Base-by-base conservation (phyloP, 257 asterid genomes). In the Eucommia ulmoides region DNA sequence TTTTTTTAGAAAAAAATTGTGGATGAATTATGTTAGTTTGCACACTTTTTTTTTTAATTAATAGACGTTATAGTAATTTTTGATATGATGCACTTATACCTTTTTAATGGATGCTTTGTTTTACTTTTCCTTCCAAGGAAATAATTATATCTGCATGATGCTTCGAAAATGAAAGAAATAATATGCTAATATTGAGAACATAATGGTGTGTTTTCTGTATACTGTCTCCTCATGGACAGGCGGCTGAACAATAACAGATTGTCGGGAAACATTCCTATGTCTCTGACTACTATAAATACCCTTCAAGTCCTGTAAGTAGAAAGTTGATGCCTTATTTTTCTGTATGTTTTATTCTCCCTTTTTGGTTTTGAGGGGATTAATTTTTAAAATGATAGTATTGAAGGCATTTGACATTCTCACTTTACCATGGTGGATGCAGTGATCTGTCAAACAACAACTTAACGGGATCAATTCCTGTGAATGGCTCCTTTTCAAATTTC, bases 291-390 rank as follows among this genome's bases (percentile, higher is more conserved):
- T 25, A 60, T 91, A 41, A 0, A 0, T 16, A 54, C 95, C 14
- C 99, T 91, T 75, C 99, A 91, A 91, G 99, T 91, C 72, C 99
- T 91, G 99, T 91, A 79, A 62, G 98, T 60, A 41, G 57, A 63
- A 62, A 64, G 35, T 50, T 55, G 46, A 24, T 61, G 42, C 45
- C 50, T 56, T 26, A 57, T 53, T 49, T 58, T 29, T 35, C 54
- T 19, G 42, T 10, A 23, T 25, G 21, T 33, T 22, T 33, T 22
- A 57, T 41, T 44, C 18, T 45, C 41, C 47, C 14, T 29, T 50
- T 55, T 48, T 50, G 8, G 21, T 18, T 46, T 42, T n/a, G n/a
- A n/a, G n/a, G 2, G 48, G 23, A 33, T 42, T 19, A 46, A 12
- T 17, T 25, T 20, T 57, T 63, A 58, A 64, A 47, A 41, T 29